phyloP scores from a whole-genome alignment of 2,329 filamentous ascomycete genomes.

The Trichoderma semiorbis region DNA sequence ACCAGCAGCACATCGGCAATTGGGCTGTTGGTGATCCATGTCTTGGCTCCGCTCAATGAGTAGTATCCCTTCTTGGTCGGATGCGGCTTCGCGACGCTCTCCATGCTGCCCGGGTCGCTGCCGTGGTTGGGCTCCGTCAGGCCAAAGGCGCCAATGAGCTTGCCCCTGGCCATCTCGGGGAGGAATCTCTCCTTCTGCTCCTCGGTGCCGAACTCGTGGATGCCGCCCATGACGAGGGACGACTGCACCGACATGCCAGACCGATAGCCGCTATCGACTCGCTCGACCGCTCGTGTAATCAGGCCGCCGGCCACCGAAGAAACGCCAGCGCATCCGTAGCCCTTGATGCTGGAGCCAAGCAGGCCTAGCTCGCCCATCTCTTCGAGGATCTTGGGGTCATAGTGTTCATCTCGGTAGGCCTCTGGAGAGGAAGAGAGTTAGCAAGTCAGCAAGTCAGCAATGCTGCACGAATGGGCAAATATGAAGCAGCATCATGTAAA shows the following conservation, averaged over 20 bases:
- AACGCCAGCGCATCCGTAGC: slow-evolving; percentile 83
- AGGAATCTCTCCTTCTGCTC: slow-evolving; percentile 85
- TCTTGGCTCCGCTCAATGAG: slow-evolving; percentile 77
- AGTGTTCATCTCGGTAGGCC: slow-evolving; percentile 80
- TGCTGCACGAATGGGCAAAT: background rate
- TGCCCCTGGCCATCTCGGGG: slow-evolving; percentile 76
- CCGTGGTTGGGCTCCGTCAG: slow-evolving; percentile 92
- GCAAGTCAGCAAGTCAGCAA: background rate
- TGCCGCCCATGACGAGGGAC: slow-evolving; percentile 89
- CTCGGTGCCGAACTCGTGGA: slow-evolving; percentile 79
- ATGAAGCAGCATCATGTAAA: too few relatives aligned
- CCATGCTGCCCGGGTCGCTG: slow-evolving; percentile 88
- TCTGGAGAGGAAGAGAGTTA: slow-evolving; percentile 46
- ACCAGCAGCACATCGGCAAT: slow-evolving; percentile 82
- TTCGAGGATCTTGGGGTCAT: slow-evolving; percentile 77
- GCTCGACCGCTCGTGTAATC: slow-evolving; percentile 85
- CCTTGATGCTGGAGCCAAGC: slow-evolving; percentile 78
- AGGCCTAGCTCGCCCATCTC: slow-evolving; percentile 95
- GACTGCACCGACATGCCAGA: slow-evolving; percentile 93
- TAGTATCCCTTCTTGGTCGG: slow-evolving; percentile 80
- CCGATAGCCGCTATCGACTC: slow-evolving; percentile 86
- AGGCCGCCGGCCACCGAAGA: slow-evolving; percentile 85
- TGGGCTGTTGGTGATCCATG: slow-evolving; percentile 93
- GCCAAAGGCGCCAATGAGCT: slow-evolving; percentile 80
- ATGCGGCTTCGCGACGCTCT: slow-evolving; percentile 79